Percentiles rank a stretch among this genome's conserved stretches.
Conservation (phyloP, 2,329 filamentous ascomycete species). For the Acarospora socialis region DNA sequence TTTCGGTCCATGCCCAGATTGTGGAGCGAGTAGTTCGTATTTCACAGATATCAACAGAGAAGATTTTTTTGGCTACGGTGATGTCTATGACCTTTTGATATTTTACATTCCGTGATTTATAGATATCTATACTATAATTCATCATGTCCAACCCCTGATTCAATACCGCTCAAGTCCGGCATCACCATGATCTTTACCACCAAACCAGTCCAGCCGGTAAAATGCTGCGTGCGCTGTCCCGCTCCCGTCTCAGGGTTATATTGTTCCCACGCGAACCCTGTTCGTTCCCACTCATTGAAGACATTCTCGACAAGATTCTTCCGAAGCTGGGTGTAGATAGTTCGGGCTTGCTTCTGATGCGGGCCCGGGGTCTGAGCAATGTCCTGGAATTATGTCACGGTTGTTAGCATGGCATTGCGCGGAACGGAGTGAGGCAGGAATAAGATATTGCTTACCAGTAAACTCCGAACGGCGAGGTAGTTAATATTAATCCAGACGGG, state of each 20-base stretch:
- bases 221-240: slow-evolving; percentile 94
- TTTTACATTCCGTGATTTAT: no score
- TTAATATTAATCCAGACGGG: slow-evolving; percentile 96
- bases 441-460: slow-evolving; percentile 2
- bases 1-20: no score
- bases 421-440: slow-evolving; percentile 5
- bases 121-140: slow-evolving; percentile 28
- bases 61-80: no score
- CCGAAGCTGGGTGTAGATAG: slow-evolving; percentile 62
- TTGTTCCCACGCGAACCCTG: slow-evolving; percentile 97
- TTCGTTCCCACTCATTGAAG: slow-evolving; percentile 74
- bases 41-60: no score
- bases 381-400: slow-evolving; percentile 32
- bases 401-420: slow-evolving; percentile 4
- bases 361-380: slow-evolving; percentile 52
- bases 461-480: slow-evolving; percentile 64
- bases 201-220: slow-evolving; percentile 97
- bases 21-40: no score
- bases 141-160: slow-evolving; percentile 26
- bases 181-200: slow-evolving; percentile 96
- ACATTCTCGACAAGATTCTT: slow-evolving; percentile 81
- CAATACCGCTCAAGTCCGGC: slow-evolving; percentile 46
- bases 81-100: no score
- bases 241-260: slow-evolving; percentile 86
- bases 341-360: slow-evolving; percentile 51